Evolutionary conservation across 352 stramenopile genomes (phyloP).

Genomic region (Globisporangium echinulatum): DNA sequence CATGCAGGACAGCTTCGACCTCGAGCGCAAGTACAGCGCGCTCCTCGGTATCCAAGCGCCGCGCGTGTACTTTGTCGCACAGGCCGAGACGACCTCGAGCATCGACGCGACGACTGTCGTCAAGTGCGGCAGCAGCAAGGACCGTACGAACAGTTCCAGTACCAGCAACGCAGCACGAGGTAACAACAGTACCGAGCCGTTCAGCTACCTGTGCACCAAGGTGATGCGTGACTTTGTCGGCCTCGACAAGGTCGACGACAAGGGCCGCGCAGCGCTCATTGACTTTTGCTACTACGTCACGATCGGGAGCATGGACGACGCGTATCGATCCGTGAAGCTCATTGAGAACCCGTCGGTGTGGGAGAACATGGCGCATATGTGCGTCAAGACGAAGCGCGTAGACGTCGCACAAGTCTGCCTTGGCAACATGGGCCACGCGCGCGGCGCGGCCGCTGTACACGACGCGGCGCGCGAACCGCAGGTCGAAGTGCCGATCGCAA

Average conservation of each 20-base stretch:
- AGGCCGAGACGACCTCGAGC: conserved; percentile 31
- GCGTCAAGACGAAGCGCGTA: conserved; percentile 92
- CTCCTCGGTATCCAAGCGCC: conserved; percentile 85
- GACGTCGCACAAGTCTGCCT: conserved; percentile 94
- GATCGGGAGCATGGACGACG: conserved; percentile 94
- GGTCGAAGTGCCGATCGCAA: conserved; percentile 79
- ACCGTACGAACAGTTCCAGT: conserved; percentile 13
- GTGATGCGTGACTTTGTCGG: conserved; percentile 94
- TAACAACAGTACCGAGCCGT: conserved; percentile 21
- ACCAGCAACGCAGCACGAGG: conserved; percentile 6
- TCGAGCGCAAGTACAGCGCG: conserved; percentile 73
- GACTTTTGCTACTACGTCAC: conserved; percentile 96
- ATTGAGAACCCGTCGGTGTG: conserved; percentile 92
- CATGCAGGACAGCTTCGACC: conserved; percentile 88
- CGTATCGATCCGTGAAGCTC: conserved; percentile 89
- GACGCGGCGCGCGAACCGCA: conserved; percentile 62
- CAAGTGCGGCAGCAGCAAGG: conserved; percentile 30
- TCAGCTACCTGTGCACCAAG: conserved; percentile 59
- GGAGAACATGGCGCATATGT: conserved; percentile 96
- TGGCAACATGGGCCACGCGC: conserved; percentile 91
- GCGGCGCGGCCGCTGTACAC: conserved; percentile 86
- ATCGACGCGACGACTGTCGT: conserved; percentile 32
- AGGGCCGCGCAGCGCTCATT: conserved; percentile 84
- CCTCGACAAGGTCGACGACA: conserved; percentile 83
- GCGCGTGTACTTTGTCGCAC: conserved; percentile 66